phyloP scores from a whole-genome alignment of 257 asterid genomes.

The Solanum dulcamara region DNA sequence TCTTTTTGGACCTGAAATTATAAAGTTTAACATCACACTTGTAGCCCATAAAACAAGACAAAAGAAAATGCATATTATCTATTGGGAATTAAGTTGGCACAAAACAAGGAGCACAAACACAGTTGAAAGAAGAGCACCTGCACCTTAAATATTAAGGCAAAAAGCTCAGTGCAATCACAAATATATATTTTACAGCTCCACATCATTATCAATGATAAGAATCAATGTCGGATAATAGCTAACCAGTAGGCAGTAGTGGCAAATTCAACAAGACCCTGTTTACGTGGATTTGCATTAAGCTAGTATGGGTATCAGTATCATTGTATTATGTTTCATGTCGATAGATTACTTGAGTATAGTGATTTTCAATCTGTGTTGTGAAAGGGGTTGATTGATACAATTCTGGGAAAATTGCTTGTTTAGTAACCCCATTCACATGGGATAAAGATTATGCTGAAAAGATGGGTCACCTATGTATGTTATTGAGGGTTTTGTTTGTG shows the following conservation, averaged over 20 bases:
- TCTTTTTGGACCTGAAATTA: constrained; percentile 72
- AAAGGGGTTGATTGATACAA: neutral
- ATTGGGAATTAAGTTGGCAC: neutral
- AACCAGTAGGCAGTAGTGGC: neutral
- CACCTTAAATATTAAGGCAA: neutral
- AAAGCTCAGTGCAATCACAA: neutral
- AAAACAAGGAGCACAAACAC: neutral
- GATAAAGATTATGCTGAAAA: neutral
- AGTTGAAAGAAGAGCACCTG: neutral
- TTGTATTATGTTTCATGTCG: neutral
- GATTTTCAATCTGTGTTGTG: neutral
- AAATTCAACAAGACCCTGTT: neutral
- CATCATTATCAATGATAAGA: neutral
- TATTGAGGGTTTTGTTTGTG: neutral
- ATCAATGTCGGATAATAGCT: neutral
- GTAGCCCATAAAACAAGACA: neutral
- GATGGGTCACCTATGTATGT: neutral
- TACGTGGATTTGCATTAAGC: neutral
- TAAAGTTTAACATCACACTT: neutral
- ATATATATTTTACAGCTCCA: neutral
- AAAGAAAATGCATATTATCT: neutral
- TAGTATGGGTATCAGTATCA: neutral
- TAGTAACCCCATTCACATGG: neutral
- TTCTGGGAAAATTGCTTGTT: neutral
- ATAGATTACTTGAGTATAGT: neutral